A percentile compares a stretch with the other conserved stretches of the same genome.
These are phyloP conservation scores for Cordia subcordata DNA, from an alignment of 257 asterid genomes.

Conservation along the genomic window DNA sequence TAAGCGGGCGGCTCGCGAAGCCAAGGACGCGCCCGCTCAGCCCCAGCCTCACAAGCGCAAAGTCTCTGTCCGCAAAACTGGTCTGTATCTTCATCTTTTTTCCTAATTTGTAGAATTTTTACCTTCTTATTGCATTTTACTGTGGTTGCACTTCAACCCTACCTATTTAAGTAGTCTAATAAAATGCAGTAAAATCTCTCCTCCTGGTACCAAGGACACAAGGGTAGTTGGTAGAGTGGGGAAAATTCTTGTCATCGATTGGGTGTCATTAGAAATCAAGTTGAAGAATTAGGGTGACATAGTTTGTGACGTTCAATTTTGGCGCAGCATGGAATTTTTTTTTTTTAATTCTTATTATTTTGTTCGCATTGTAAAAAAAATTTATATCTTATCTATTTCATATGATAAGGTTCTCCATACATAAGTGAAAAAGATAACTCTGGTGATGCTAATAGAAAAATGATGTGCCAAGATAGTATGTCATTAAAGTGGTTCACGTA, in stretches of 20 bases:
- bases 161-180: neutral
- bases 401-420: too few relatives aligned
- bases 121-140: neutral
- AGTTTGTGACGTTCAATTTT: neutral
- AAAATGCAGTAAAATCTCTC: neutral
- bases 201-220: too few relatives aligned
- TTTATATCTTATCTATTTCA: too few relatives aligned
- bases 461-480: too few relatives aligned
- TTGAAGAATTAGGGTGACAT: too few relatives aligned
- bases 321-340: neutral
- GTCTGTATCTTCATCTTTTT: conserved; percentile 21
- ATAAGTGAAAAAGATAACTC: too few relatives aligned
- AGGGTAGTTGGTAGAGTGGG: neutral
- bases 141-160: neutral
- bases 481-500: too few relatives aligned
- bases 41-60: conserved; percentile 99
- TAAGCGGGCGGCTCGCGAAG: conserved; percentile 98
- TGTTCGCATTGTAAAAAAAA: too few relatives aligned
- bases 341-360: too few relatives aligned
- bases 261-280: too few relatives aligned
- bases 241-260: neutral
- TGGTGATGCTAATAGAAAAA: too few relatives aligned
- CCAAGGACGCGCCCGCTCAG: conserved; percentile 97
- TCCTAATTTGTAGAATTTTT: neutral
- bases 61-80: conserved; percentile 55